Evolutionary conservation across 768 basidiomycete species (phyloP).

Genomic region (Tulasnella sp.): DNA sequence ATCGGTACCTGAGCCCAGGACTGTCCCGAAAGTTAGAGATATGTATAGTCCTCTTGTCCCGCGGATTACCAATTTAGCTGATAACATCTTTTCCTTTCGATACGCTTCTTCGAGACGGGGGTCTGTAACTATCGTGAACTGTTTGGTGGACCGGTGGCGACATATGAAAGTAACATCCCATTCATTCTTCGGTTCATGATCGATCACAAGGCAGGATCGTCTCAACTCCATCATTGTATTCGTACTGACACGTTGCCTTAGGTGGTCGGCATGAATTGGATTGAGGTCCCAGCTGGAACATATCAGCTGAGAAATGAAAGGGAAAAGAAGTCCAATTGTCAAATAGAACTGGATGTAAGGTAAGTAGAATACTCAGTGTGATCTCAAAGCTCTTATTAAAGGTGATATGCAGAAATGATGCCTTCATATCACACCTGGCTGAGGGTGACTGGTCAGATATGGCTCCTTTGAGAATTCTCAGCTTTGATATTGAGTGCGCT

Average conservation of each 20-base stretch:
- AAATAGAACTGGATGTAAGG: slow-evolving; percentile 74
- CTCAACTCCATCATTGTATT: not conserved
- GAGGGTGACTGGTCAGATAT: slow-evolving; percentile 87
- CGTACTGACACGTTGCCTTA: slow-evolving; percentile 23
- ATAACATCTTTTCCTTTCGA: not conserved
- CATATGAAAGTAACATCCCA: slow-evolving; percentile 89
- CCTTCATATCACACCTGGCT: slow-evolving; percentile 78
- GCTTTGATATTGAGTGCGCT: slow-evolving; percentile 99
- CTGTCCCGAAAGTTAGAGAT: slow-evolving; percentile 84
- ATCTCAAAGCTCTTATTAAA: not conserved
- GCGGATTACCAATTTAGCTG: not conserved
- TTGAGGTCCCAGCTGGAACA: slow-evolving; percentile 75
- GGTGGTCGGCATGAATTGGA: slow-evolving; percentile 99
- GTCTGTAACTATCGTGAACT: slow-evolving; percentile 54
- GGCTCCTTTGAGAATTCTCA: slow-evolving; percentile 85
- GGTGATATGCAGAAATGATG: slow-evolving; percentile 47
- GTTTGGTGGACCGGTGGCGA: slow-evolving; percentile 41
- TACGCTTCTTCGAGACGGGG: slow-evolving; percentile 54
- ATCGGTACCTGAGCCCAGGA: slow-evolving; percentile 55
- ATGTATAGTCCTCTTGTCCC: slow-evolving; percentile 51
- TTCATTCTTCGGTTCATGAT: slow-evolving; percentile 96
- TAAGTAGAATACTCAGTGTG: slow-evolving; percentile 26
- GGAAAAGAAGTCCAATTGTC: slow-evolving; percentile 65
- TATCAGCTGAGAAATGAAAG: slow-evolving; percentile 50
- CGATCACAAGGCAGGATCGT: slow-evolving; percentile 61